phyloP scores from a whole-genome alignment of 495 filamentous ascomycete species.

The Alectoria sarmentosa region DNA sequence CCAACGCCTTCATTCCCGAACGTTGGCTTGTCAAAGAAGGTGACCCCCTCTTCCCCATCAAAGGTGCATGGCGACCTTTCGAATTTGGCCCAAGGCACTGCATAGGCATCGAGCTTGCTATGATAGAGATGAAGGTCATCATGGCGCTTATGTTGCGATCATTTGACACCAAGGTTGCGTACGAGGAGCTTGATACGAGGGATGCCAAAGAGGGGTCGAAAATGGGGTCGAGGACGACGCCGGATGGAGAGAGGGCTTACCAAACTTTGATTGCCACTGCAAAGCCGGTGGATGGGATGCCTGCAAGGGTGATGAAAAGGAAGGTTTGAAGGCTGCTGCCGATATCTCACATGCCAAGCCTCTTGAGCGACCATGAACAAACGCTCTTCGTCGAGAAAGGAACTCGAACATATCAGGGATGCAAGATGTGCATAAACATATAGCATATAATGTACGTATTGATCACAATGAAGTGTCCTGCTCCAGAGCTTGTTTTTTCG shows the following conservation, averaged over 20 bases:
- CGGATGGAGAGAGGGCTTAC: constrained; percentile 20
- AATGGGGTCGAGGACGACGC: constrained; percentile 5
- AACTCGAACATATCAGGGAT: no score
- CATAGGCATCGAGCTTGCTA: constrained; percentile 47
- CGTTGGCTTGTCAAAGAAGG: constrained; percentile 22
- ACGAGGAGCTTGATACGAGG: constrained; percentile 31
- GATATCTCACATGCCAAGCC: neutral
- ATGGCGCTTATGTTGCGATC: constrained; percentile 40
- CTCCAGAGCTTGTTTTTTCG: no score
- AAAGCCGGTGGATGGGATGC: constrained; percentile 16
- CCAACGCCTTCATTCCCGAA: constrained; percentile 27
- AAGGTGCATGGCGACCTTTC: constrained; percentile 47
- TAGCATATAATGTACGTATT: no score
- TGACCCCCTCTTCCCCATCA: constrained; percentile 27
- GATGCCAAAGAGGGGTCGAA: neutral
- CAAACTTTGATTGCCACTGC: constrained; percentile 8
- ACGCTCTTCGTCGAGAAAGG: neutral
- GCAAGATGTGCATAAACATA: no score
- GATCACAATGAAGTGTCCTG: no score
- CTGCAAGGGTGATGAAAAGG: neutral
- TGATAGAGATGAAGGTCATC: constrained; percentile 41
- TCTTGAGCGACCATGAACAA: neutral
- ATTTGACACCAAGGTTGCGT: constrained; percentile 42
- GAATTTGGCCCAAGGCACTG: constrained; percentile 46
- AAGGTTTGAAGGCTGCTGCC: neutral